phyloP scores from a whole-genome alignment of 2,329 filamentous ascomycete species.

The Davidsoniella australis region DNA sequence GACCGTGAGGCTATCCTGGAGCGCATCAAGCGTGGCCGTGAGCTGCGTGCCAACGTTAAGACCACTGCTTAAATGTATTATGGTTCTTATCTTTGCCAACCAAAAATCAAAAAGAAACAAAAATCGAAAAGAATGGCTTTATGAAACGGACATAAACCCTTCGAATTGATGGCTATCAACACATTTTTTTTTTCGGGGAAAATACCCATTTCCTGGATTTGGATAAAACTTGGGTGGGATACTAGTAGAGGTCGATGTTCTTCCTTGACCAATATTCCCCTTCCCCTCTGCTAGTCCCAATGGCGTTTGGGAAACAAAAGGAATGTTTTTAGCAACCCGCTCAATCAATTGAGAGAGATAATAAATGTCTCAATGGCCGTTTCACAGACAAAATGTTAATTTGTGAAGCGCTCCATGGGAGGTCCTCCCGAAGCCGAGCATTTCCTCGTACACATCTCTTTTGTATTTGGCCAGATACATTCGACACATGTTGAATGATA shows the following conservation, averaged over 20 bases:
- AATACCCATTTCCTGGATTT: background rate
- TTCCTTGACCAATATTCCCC: background rate
- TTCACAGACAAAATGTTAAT: constrained; percentile 35
- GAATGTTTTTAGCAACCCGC: constrained; percentile 9
- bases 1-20: constrained; percentile 79
- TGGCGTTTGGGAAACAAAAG: constrained; percentile 15
- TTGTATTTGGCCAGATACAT: too few relatives aligned
- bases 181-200: constrained; percentile 1
- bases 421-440: constrained; percentile 46
- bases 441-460: background rate
- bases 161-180: constrained; percentile 6
- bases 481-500: too few relatives aligned
- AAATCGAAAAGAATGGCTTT: constrained; percentile 6
- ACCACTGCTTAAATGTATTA: constrained; percentile 25
- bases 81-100: background rate
- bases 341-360: constrained; percentile 23
- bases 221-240: constrained; percentile 1
- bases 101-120: constrained; percentile 10
- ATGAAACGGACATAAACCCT: constrained; percentile 7
- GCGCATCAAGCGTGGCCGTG: constrained; percentile 66
- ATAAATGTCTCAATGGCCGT: constrained; percentile 51
- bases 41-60: constrained; percentile 58
- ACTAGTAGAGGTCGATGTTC: constrained; percentile 3
- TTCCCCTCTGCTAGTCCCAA: constrained; percentile 2
- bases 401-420: constrained; percentile 62